Evolutionary conservation across 176 grass and related monocot species (phyloP).

Genomic region (Chrysopogon serrulatus): DNA sequence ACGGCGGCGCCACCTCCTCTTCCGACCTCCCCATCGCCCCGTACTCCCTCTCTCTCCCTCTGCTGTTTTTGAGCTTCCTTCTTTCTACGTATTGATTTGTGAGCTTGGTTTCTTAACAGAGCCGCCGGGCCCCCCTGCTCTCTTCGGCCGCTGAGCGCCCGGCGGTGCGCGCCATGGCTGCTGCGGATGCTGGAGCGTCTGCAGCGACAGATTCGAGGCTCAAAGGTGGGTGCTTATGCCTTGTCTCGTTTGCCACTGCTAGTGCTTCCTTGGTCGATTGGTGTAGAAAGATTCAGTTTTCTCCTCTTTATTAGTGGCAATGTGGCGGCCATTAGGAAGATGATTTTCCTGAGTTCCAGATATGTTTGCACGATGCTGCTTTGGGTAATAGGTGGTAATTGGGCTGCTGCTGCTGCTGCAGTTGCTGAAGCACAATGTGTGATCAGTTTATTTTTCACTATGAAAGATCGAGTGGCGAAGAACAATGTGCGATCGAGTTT

Average conservation of each 20-base stretch:
- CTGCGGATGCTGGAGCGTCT: constrained; percentile 1
- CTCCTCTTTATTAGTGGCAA: neutral
- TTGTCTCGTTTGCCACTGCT: neutral
- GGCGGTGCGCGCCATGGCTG: neutral
- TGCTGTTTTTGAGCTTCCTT: neutral
- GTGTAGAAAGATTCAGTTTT: neutral
- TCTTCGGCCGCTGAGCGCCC: neutral
- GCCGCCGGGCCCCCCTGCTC: neutral
- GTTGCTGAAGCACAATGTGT: neutral
- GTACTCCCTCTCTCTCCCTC: neutral
- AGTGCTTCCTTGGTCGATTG: no score
- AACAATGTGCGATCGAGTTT: neutral
- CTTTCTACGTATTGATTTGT: neutral
- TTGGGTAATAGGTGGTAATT: neutral
- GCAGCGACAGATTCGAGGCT: neutral
- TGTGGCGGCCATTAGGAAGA: neutral
- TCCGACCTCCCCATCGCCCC: neutral
- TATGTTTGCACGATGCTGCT: neutral
- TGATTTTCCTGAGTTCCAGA: neutral
- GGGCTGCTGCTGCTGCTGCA: neutral
- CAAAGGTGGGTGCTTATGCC: neutral
- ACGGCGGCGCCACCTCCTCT: neutral
- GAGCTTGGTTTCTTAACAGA: constrained; percentile 8
- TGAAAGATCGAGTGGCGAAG: neutral
- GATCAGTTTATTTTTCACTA: neutral